phyloP scores from a whole-genome alignment of 2,329 filamentous ascomycete genomes.

The Aureobasidium mangrovei region DNA sequence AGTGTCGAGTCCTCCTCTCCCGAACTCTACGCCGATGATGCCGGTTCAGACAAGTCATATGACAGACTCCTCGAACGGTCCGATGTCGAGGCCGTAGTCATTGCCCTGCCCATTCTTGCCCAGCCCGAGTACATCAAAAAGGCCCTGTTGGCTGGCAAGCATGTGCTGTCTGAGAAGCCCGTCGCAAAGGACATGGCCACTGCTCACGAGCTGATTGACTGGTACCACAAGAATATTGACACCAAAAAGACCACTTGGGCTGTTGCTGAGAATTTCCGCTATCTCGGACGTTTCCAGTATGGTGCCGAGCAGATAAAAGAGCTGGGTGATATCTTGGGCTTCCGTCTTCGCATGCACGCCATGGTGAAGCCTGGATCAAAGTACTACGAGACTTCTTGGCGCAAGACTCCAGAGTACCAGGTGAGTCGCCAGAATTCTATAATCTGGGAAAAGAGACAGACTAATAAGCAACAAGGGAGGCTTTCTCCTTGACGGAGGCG shows the following conservation, averaged over 20 bases:
- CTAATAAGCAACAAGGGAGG: conserved; percentile 41
- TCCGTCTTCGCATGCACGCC: conserved; percentile 40
- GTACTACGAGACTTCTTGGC: conserved; percentile 52
- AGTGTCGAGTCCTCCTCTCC: conserved; percentile 30
- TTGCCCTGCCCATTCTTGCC: conserved; percentile 37
- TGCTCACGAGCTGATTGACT: conserved; percentile 41
- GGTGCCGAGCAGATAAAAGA: conserved; percentile 42
- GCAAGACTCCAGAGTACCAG: conserved; percentile 60
- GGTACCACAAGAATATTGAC: conserved; percentile 35
- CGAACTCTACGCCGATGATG: conserved; percentile 52
- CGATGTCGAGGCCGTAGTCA: conserved; percentile 43
- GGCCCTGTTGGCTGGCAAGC: conserved; percentile 42
- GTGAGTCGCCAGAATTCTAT: neutral
- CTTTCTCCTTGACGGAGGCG: conserved; percentile 66
- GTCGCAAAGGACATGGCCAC: conserved; percentile 45
- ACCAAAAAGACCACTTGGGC: conserved; percentile 39
- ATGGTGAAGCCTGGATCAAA: conserved; percentile 44
- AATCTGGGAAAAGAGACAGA: neutral
- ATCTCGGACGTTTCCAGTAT: conserved; percentile 46
- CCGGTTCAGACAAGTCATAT: conserved; percentile 37
- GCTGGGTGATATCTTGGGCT: conserved; percentile 48
- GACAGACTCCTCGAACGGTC: conserved; percentile 34
- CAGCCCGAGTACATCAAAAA: conserved; percentile 42
- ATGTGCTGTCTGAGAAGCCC: conserved; percentile 50
- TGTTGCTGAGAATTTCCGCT: conserved; percentile 68